Evolutionary conservation across 2,329 filamentous ascomycete species (phyloP).

Genomic region (Daldinia eschscholtzii): DNA sequence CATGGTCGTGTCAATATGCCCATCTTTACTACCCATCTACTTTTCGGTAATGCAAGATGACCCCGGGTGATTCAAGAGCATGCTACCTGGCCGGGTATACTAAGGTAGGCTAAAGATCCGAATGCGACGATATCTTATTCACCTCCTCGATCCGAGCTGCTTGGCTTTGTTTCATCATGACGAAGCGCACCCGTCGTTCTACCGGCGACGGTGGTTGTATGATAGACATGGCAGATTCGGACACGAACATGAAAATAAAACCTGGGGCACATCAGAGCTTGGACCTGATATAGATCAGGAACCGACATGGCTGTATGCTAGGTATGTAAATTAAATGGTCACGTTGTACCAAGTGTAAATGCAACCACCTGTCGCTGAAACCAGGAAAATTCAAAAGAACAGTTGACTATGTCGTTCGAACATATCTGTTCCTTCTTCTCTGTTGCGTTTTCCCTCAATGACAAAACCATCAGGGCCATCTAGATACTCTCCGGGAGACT

Average conservation of each 20-base stretch:
- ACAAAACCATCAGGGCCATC: background rate
- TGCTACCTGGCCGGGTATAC: slow-evolving; percentile 32
- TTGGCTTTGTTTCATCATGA: slow-evolving; percentile 39
- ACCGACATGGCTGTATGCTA: slow-evolving; percentile 34
- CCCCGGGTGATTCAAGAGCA: slow-evolving; percentile 35
- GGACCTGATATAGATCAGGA: slow-evolving; percentile 6
- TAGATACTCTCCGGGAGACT: background rate
- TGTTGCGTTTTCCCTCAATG: background rate
- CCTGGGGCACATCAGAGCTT: background rate
- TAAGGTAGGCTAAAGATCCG: slow-evolving; percentile 40
- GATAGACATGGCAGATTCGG: slow-evolving; percentile 25
- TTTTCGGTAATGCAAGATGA: slow-evolving; percentile 36
- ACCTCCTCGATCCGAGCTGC: slow-evolving; percentile 36
- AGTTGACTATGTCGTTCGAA: slow-evolving; percentile 15
- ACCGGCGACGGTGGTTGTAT: slow-evolving; percentile 25
- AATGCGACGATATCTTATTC: slow-evolving; percentile 38
- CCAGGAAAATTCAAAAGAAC: slow-evolving; percentile 24
- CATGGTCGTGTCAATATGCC: slow-evolving; percentile 25
- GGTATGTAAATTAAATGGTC: slow-evolving; percentile 34
- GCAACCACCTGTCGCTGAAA: slow-evolving; percentile 29
- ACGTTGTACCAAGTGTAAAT: slow-evolving; percentile 31
- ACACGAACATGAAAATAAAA: slow-evolving; percentile 10
- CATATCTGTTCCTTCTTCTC: slow-evolving; percentile 4
- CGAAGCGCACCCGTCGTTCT: slow-evolving; percentile 20
- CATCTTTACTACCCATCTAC: slow-evolving; percentile 22